A percentile compares a stretch with the other conserved stretches of the same genome.
Evolutionary conservation across 2,329 filamentous ascomycete genomes (phyloP).

Genomic region (Alternaria novae-zelandiae): DNA sequence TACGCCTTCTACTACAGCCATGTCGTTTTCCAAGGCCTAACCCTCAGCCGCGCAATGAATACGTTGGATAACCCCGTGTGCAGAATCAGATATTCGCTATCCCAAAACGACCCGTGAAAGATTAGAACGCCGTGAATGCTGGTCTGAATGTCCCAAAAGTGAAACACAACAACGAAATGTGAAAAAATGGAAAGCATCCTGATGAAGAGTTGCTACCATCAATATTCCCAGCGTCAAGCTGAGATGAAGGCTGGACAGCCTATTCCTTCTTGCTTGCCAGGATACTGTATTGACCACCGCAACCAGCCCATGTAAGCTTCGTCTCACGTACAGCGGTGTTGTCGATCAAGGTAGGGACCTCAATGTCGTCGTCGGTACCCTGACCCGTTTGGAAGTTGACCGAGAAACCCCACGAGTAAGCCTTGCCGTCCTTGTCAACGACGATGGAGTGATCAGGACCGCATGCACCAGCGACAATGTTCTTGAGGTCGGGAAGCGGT

Average conservation of each 20-base stretch:
- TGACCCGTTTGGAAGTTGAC: slow-evolving; percentile 82
- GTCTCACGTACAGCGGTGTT: slow-evolving; percentile 81
- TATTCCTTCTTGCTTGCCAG: slow-evolving; percentile 53
- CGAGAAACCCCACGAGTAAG: slow-evolving; percentile 81
- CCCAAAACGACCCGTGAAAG: slow-evolving; percentile 10
- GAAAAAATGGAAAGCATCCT: slow-evolving; percentile 15
- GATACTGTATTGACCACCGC: slow-evolving; percentile 84
- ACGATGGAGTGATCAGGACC: slow-evolving; percentile 77
- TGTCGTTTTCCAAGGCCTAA: slow-evolving; percentile 2
- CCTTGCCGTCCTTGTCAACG: slow-evolving; percentile 71
- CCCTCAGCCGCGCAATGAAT: slow-evolving; percentile 4
- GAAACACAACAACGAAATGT: slow-evolving; percentile 9
- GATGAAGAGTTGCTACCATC: neutral
- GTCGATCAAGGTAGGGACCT: slow-evolving; percentile 78
- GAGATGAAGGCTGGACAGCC: neutral
- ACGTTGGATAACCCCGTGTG: slow-evolving; percentile 2
- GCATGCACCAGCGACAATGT: slow-evolving; percentile 63
- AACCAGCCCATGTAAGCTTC: slow-evolving; percentile 77
- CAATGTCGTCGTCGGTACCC: slow-evolving; percentile 79
- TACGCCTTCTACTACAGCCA: slow-evolving; percentile 9
- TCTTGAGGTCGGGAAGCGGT: slow-evolving; percentile 64
- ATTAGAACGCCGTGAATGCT: slow-evolving; percentile 33
- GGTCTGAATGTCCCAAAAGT: slow-evolving; percentile 5
- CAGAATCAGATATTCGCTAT: slow-evolving; percentile 11
- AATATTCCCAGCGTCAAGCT: neutral